A percentile compares a stretch with the other conserved stretches of the same genome.
These are phyloP conservation scores for Thymus quinquecostatus DNA, from an alignment of 257 asterid genomes.

Conservation along the genomic window DNA sequence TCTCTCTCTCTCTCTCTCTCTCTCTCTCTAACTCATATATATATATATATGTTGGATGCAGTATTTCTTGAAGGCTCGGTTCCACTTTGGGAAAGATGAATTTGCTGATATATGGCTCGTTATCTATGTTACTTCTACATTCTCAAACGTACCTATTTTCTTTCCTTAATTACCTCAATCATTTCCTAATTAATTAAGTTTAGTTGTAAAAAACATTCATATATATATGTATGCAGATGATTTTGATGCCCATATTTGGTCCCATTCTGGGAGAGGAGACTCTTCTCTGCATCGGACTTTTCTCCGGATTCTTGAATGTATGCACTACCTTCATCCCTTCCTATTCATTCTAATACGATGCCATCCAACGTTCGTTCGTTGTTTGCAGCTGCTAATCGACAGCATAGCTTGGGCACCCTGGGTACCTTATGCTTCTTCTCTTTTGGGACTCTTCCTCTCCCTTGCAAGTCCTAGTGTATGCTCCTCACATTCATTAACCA, in stretches of 20 bases:
- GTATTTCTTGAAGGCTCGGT: slow-evolving; percentile 67
- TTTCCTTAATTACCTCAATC: too few relatives aligned
- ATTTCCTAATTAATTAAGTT: too few relatives aligned
- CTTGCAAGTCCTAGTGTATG: slow-evolving; percentile 85
- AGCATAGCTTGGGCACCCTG: slow-evolving; percentile 87
- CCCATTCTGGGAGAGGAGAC: slow-evolving; percentile 79
- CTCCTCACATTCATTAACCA: too few relatives aligned
- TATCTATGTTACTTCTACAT: slow-evolving; percentile 54
- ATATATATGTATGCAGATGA: slow-evolving; percentile 50
- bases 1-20: background rate
- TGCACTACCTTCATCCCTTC: background rate
- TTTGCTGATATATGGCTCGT: slow-evolving; percentile 64
- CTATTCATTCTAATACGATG: too few relatives aligned
- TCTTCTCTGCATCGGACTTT: slow-evolving; percentile 74
- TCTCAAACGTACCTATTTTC: slow-evolving; percentile 44
- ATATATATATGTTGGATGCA: slow-evolving; percentile 30
- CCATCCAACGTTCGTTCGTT: too few relatives aligned
- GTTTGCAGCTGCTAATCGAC: slow-evolving; percentile 73
- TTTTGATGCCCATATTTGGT: slow-evolving; percentile 73
- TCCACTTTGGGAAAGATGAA: slow-evolving; percentile 61
- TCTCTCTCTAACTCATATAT: background rate
- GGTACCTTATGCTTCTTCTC: slow-evolving; percentile 83
- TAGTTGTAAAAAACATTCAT: too few relatives aligned
- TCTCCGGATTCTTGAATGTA: slow-evolving; percentile 62
- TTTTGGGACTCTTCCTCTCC: slow-evolving; percentile 51